phyloP scores from a whole-genome alignment of 257 asterid species.

The Penstemon eatonii region DNA sequence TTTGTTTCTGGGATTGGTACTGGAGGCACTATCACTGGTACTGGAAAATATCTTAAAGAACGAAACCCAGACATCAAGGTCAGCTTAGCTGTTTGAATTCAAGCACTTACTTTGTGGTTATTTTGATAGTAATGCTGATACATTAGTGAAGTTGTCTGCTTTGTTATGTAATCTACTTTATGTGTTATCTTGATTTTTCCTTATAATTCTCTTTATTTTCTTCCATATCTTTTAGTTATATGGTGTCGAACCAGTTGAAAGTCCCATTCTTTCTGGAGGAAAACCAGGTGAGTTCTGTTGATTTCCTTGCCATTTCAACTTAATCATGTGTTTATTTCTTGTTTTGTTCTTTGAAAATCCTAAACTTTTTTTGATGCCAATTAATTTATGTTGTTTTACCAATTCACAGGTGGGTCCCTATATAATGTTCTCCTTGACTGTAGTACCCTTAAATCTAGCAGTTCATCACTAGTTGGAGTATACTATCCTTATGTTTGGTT shows the following conservation, averaged over 20 bases:
- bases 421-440: too few relatives aligned
- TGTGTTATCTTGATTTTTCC: conserved; percentile 24
- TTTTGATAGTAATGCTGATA: conserved; percentile 4
- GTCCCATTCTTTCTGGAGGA: conserved; percentile 37
- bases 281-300: conserved; percentile 46
- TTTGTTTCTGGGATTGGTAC: conserved; percentile 66
- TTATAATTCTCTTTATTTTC: not conserved
- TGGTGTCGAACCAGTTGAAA: conserved; percentile 50
- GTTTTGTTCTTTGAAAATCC: too few relatives aligned
- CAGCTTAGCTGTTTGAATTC: conserved; percentile 10
- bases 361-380: too few relatives aligned
- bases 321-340: too few relatives aligned
- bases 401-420: too few relatives aligned
- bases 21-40: conserved; percentile 63
- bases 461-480: too few relatives aligned
- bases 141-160: not conserved
- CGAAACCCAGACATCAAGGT: conserved; percentile 59
- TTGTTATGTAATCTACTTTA: not conserved
- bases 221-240: conserved; percentile 41
- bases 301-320: not conserved
- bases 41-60: conserved; percentile 57
- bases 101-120: conserved; percentile 14
- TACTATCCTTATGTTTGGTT: too few relatives aligned
- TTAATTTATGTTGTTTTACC: too few relatives aligned
- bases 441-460: too few relatives aligned